Percentiles rank a stretch among this genome's conserved stretches.
phyloP scores from a whole-genome alignment of 2,329 filamentous ascomycete genomes.

The Clarireedia monteithiana region DNA sequence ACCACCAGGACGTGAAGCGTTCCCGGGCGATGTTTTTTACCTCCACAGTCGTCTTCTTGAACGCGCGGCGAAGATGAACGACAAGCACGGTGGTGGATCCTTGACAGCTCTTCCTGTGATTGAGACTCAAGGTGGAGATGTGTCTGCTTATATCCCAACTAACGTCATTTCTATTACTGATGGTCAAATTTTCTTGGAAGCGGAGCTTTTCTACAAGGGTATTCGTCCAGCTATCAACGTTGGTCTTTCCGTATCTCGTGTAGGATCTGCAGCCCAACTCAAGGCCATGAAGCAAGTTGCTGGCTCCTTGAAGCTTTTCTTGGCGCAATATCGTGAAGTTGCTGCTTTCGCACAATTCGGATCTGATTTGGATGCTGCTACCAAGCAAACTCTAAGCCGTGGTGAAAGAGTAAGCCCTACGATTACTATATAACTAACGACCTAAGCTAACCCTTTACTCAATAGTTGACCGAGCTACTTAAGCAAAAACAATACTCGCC shows the following conservation, averaged over 20 bases:
- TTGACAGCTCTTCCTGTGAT: slow-evolving; percentile 96
- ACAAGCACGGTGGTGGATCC: slow-evolving; percentile 89
- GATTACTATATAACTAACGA: slow-evolving; percentile 11
- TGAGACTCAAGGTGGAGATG: slow-evolving; percentile 99
- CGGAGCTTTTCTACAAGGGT: slow-evolving; percentile 99
- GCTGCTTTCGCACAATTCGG: slow-evolving; percentile 99
- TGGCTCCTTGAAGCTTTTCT: slow-evolving; percentile 99
- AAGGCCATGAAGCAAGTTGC: slow-evolving; percentile 99
- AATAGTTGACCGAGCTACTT: slow-evolving; percentile 82
- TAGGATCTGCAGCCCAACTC: slow-evolving; percentile 98
- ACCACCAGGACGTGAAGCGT: slow-evolving; percentile 97
- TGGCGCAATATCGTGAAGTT: slow-evolving; percentile 99
- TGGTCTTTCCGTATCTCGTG: slow-evolving; percentile 99
- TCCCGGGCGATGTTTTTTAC: slow-evolving; percentile 97
- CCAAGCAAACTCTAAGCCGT: slow-evolving; percentile 96
- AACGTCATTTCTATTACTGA: slow-evolving; percentile 99
- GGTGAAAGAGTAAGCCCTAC: slow-evolving; percentile 81
- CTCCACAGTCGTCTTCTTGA: too few species aligned
- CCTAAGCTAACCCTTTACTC: slow-evolving; percentile 16
- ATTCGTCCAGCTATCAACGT: slow-evolving; percentile 99
- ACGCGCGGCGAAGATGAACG: slow-evolving; percentile 98
- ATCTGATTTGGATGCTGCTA: slow-evolving; percentile 97
- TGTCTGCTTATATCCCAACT: slow-evolving; percentile 99
- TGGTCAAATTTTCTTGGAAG: slow-evolving; percentile 99
- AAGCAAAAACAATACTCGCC: slow-evolving; percentile 99